Evolutionary conservation across 176 grass and related monocot species (phyloP).

Genomic region (Elaeis guineensis): DNA sequence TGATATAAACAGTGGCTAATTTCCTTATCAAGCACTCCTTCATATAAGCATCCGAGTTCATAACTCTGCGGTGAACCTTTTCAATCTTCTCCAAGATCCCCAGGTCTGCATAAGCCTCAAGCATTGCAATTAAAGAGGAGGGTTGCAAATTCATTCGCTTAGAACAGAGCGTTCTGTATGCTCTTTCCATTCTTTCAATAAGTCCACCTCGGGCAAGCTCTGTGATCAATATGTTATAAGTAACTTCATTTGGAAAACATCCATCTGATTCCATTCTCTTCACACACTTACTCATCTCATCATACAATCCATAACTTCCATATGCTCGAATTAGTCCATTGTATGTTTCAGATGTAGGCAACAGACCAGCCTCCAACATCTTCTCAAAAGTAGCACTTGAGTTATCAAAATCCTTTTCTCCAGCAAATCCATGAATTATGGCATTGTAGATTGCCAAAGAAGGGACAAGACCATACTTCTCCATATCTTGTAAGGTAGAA

Average conservation of each 20-base stretch:
- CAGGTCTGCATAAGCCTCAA: conserved; percentile 23
- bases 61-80: conserved; percentile 8
- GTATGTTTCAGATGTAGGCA: conserved; percentile 13
- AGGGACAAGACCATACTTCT: conserved; percentile 11
- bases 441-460: conserved; percentile 18
- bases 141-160: conserved; percentile 25
- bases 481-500: conserved; percentile 22
- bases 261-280: conserved; percentile 19
- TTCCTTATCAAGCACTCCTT: conserved; percentile 20
- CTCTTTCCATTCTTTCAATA: conserved; percentile 18
- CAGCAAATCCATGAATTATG: conserved; percentile 20
- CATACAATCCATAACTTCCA: conserved; percentile 13
- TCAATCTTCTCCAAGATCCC: conserved; percentile 26
- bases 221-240: conserved; percentile 20
- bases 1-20: conserved; percentile 14
- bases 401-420: conserved; percentile 12
- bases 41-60: conserved; percentile 13
- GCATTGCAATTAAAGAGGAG: conserved; percentile 12
- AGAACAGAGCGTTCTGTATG: conserved; percentile 13
- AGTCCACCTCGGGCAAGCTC: conserved; percentile 22
- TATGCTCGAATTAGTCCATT: conserved; percentile 25
- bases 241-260: conserved; percentile 20
- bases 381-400: conserved; percentile 1
- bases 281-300: conserved; percentile 27
- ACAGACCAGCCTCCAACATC: conserved; percentile 17